Conservation (phyloP, 768 basidiomycete genomes). For the Trichaptum fuscoviolaceum region DNA sequence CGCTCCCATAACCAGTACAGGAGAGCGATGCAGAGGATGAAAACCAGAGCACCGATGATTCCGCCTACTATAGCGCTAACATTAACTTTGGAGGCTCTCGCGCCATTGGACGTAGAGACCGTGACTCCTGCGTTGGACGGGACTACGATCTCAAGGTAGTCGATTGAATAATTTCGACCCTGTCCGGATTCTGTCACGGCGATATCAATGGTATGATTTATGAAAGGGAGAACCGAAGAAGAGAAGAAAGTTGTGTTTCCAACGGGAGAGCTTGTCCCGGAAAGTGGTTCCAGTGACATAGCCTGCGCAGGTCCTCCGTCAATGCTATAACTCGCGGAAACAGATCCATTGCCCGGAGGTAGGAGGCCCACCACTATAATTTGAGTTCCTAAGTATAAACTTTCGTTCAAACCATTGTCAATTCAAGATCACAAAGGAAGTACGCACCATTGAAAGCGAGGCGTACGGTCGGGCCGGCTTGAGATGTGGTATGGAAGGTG, state of each 20-base stretch:
- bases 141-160: neutral
- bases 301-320: neutral
- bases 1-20: neutral
- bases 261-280: neutral
- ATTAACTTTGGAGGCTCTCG: neutral
- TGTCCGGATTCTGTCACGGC: neutral
- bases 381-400: neutral
- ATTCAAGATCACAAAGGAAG: neutral
- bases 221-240: neutral
- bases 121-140: neutral
- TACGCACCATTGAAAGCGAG: neutral
- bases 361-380: neutral
- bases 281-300: neutral
- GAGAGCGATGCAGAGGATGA: neutral
- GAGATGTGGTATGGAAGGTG: neutral
- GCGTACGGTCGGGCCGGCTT: neutral
- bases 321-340: neutral
- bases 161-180: neutral
- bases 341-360: neutral
- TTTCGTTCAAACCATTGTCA: neutral
- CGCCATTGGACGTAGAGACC: neutral
- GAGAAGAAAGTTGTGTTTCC: neutral
- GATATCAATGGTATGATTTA: neutral
- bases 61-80: neutral
- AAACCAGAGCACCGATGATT: neutral